Evolutionary conservation across 106 monocot genomes (phyloP), one percentile per base, ranked within the genome.

Genomic region (Phalaenopsis equestris): DNA sequence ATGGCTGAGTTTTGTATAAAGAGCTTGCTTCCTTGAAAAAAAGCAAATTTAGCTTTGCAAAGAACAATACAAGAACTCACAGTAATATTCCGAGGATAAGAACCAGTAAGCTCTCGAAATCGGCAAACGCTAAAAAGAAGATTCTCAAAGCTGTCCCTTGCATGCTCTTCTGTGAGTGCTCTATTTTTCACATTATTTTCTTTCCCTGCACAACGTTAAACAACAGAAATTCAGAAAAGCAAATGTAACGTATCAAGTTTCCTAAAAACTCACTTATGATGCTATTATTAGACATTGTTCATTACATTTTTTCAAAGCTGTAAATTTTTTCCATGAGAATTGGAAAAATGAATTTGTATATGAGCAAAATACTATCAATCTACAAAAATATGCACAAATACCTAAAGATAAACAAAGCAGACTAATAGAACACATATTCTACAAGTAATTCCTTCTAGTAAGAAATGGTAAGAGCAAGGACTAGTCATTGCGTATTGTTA

Each of bases 141-240:
- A 81, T 99, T 99, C 83, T 99, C 99, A 80, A 95, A 99, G 81
- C 99, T 99, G 83, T 99, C 99, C 80, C 99, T 93, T 56, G 99
- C 99, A 87, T 99, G 88, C 72, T 99, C 99, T 80, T 99, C 99
- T 75, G 99, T 99, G 15, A 95, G 89, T 77, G 93, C 86, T 85
- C 95, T 88, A 23, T 52, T 86, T 85, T 88, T 91, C 18, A 95
- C 90, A 74, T 45, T 87, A 8, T 93, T 83, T 78, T 88, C 76
- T 49, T 86, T 79, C 38, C 92, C 92, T 92, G 85, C 72, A 74
- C 15, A 61, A 79, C 24, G 19, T n/a, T 73, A 58, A 45, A n/a
- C 16, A 65, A 23, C n/a, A 75, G n/a, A 42, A 42, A 17, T 16
- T 39, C 15, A 76, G 19, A 5, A 21, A 30, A 21, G 57, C 4